Conservation (phyloP, 768 basidiomycete genomes). For the Collybia mongolica region DNA sequence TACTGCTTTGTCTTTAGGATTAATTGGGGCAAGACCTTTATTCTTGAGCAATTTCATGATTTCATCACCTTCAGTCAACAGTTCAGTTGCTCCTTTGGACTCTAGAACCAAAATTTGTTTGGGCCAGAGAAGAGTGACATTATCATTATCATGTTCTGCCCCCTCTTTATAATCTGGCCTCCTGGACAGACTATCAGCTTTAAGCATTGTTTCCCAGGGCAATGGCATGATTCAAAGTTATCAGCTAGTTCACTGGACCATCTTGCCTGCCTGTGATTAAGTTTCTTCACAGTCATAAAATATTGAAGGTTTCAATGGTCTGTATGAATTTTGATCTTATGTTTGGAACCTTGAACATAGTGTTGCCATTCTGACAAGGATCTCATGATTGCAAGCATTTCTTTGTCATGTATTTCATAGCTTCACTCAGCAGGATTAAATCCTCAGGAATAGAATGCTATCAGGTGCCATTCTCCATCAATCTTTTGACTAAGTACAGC, state of each 20-base stretch:
- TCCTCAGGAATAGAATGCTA: slow-evolving; percentile 41
- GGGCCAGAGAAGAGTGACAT: slow-evolving; percentile 13
- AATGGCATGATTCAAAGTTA: slow-evolving; percentile 29
- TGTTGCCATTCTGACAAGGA: slow-evolving; percentile 25
- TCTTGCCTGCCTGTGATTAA: slow-evolving; percentile 39
- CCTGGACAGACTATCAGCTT: slow-evolving; percentile 24
- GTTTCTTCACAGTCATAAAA: slow-evolving; percentile 34
- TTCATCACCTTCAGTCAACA: too few relatives aligned
- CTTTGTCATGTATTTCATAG: too few relatives aligned
- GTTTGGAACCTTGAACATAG: slow-evolving; percentile 15
- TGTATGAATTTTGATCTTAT: slow-evolving; percentile 26
- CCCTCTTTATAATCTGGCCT: slow-evolving; percentile 22
- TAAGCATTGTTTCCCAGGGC: slow-evolving; percentile 22
- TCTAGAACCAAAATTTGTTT: too few relatives aligned
- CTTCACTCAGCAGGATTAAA: too few relatives aligned
- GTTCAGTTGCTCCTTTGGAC: too few relatives aligned
- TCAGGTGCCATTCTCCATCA: slow-evolving; percentile 27
- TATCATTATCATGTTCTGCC: slow-evolving; percentile 17
- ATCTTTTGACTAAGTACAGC: slow-evolving; percentile 25
- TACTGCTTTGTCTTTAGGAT: too few relatives aligned
- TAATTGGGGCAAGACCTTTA: too few relatives aligned
- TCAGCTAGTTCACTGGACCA: slow-evolving; percentile 36
- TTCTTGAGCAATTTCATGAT: too few relatives aligned
- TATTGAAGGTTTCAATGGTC: slow-evolving; percentile 43
- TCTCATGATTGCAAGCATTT: slow-evolving; percentile 42